Evolutionary conservation across 148 eudicot species (phyloP).

Genomic region (Rhododendron kiyosumense): DNA sequence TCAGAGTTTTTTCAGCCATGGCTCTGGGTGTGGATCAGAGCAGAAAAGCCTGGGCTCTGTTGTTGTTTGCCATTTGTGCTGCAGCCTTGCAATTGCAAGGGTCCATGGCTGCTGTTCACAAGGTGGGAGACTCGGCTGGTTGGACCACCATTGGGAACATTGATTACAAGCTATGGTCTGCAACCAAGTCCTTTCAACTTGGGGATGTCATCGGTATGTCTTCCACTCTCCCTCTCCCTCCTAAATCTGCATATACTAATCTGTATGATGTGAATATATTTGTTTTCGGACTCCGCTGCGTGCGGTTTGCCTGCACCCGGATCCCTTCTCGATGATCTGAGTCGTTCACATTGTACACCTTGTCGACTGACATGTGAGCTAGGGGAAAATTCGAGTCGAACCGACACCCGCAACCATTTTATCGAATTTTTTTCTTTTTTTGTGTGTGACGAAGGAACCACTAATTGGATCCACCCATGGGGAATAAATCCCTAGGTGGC

Average conservation of each 20-base stretch:
- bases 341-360: background rate
- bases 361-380: background rate
- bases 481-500: too few relatives aligned
- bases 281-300: background rate
- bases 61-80: conserved; percentile 9
- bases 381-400: background rate
- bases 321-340: background rate
- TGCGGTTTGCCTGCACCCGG: background rate
- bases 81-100: background rate
- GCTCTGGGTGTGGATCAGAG: conserved; percentile 11
- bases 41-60: background rate
- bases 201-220: conserved; percentile 69
- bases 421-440: too few relatives aligned
- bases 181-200: conserved; percentile 53
- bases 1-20: conserved; percentile 7
- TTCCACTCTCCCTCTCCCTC: background rate
- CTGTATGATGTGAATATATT: background rate
- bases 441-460: too few relatives aligned
- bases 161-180: conserved; percentile 80
- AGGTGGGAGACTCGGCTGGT: conserved; percentile 80
- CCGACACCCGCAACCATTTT: too few relatives aligned
- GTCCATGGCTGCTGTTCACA: conserved; percentile 44
- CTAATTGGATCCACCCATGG: too few relatives aligned
- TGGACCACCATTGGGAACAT: conserved; percentile 88
- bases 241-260: background rate